Percentiles rank a stretch among this genome's conserved stretches.
Conservation (phyloP, 1,284 basidiomycete genomes). For the Boletus sp. region DNA sequence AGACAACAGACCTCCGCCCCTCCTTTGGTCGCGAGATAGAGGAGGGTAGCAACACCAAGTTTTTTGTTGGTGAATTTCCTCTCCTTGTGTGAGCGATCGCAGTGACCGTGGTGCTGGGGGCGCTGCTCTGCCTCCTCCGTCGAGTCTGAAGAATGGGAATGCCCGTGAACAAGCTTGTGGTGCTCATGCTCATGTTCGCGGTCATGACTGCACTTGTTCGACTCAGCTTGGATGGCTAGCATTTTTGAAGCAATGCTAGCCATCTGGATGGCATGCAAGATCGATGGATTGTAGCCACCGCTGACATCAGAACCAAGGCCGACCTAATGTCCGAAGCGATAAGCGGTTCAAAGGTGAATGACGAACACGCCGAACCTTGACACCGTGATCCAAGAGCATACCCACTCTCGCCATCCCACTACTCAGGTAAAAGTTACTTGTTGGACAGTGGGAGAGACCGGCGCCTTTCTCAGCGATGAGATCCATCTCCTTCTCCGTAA, state of each 20-base stretch:
- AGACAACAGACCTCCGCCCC: constrained; percentile 86
- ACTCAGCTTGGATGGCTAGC: constrained; percentile 43
- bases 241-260: constrained; percentile 85
- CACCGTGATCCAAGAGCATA: constrained; percentile 74
- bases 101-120: neutral
- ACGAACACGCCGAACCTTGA: constrained; percentile 61
- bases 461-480: constrained; percentile 67
- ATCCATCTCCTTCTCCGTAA: constrained; percentile 71
- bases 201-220: constrained; percentile 3
- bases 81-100: constrained; percentile 2
- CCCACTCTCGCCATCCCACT: constrained; percentile 84
- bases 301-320: constrained; percentile 91
- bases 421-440: constrained; percentile 87
- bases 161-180: neutral
- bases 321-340: constrained; percentile 47
- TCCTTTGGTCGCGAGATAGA: constrained; percentile 91
- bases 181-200: constrained; percentile 9
- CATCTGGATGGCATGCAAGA: constrained; percentile 79
- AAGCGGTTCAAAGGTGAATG: neutral
- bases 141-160: neutral
- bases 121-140: constrained; percentile 3
- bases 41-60: constrained; percentile 72
- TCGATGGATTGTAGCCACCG: constrained; percentile 84
- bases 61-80: constrained; percentile 57
- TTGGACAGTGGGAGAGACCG: constrained; percentile 92